Evolutionary conservation across 2,329 filamentous ascomycete genomes (phyloP).

Genomic region (Colletotrichum cereale): DNA sequence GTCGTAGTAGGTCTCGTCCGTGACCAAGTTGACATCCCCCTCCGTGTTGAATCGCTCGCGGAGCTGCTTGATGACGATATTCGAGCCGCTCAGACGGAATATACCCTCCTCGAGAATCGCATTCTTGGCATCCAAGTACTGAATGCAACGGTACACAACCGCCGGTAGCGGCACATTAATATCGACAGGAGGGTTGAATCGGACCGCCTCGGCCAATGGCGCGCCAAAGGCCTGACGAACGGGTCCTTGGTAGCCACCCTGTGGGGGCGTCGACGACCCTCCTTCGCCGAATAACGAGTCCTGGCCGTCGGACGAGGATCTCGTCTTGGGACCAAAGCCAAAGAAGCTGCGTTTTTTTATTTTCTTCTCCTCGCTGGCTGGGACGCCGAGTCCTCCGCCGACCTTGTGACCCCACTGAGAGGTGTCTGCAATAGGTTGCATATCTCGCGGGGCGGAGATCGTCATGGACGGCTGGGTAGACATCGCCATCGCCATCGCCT

Average conservation of each 20-base stretch:
- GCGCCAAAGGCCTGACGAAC: conserved; percentile 85
- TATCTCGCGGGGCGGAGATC: conserved; percentile 91
- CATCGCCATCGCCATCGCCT: conserved; percentile 50
- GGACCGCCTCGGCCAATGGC: conserved; percentile 86
- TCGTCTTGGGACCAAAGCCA: conserved; percentile 73
- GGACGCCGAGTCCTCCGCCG: conserved; percentile 55
- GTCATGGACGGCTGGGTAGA: conserved; percentile 58
- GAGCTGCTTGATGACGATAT: conserved; percentile 90
- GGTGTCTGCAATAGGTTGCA: conserved; percentile 84
- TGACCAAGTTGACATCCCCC: conserved; percentile 88
- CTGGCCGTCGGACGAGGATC: conserved; percentile 69
- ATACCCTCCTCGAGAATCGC: conserved; percentile 92
- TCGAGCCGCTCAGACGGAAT: conserved; percentile 96
- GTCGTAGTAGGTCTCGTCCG: conserved; percentile 88
- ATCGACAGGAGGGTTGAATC: conserved; percentile 80
- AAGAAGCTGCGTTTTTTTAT: conserved; percentile 83
- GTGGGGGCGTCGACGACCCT: conserved; percentile 57
- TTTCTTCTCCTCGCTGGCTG: conserved; percentile 79
- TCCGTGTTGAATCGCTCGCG: conserved; percentile 94
- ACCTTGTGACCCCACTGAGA: conserved; percentile 88
- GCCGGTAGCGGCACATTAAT: conserved; percentile 84
- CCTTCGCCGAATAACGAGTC: conserved; percentile 66
- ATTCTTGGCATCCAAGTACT: conserved; percentile 88
- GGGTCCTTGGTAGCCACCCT: conserved; percentile 63
- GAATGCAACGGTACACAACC: conserved; percentile 94